Conservation (phyloP, 1,284 basidiomycete genomes). For the Erythrobasidium hasegawianum region DNA sequence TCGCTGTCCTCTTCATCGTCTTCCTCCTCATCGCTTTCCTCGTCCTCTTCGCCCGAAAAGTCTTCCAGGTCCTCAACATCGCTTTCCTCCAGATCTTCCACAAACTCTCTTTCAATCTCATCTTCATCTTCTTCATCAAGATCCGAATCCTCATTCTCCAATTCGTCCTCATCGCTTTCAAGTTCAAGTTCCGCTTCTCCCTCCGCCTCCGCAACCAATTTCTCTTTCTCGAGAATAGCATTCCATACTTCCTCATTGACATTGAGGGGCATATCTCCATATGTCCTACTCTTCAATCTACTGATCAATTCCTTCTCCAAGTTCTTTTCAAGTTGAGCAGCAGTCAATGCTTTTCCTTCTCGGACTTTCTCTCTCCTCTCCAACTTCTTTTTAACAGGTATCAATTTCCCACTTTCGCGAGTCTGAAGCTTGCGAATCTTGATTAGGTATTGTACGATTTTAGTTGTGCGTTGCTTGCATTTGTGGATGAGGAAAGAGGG, state of each 20-base stretch:
- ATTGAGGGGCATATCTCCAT: conserved; percentile 95
- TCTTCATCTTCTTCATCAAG: conserved; percentile 56
- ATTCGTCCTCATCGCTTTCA: conserved; percentile 53
- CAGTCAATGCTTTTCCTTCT: conserved; percentile 91
- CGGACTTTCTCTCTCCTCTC: conserved; percentile 89
- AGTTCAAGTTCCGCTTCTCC: conserved; percentile 53
- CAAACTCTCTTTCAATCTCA: conserved; percentile 43
- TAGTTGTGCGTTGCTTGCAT: conserved; percentile 97
- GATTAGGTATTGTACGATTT: conserved; percentile 98
- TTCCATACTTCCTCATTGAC: conserved; percentile 98
- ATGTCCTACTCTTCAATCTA: conserved; percentile 90
- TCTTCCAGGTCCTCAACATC: conserved; percentile 61
- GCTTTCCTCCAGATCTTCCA: conserved; percentile 58
- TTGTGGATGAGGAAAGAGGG: conserved; percentile 96
- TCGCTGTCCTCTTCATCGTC: conserved; percentile 47
- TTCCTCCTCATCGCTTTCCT: conserved; percentile 44
- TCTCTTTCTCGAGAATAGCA: conserved; percentile 76
- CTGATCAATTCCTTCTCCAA: conserved; percentile 96
- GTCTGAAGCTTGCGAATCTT: conserved; percentile 90
- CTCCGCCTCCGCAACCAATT: conserved; percentile 49
- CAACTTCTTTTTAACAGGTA: conserved; percentile 95
- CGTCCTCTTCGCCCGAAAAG: conserved; percentile 39
- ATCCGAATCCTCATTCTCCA: conserved; percentile 57
- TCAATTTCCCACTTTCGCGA: conserved; percentile 84
- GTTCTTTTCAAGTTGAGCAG: conserved; percentile 86